These are phyloP conservation scores for Yamadazyma spencermartinsiae DNA, from an alignment of 1,139 yeast species.

Conservation along the genomic window DNA sequence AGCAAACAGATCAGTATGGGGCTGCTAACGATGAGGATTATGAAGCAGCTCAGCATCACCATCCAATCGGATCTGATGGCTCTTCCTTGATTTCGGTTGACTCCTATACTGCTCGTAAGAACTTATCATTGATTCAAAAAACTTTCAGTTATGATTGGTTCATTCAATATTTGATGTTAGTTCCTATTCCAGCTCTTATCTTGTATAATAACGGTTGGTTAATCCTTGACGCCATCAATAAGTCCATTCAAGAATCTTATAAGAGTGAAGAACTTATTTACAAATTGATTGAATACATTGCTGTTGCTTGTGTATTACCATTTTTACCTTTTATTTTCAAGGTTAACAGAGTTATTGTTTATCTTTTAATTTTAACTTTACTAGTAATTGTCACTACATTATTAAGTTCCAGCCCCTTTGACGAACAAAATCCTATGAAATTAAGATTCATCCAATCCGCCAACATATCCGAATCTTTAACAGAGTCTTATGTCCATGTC, in stretches of 20 bases:
- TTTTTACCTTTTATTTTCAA: constrained; percentile 73
- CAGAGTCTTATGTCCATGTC: constrained; percentile 43
- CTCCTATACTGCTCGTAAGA: constrained; percentile 15
- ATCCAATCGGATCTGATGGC: constrained; percentile 15
- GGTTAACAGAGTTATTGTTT: constrained; percentile 53
- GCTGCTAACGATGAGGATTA: constrained; percentile 19
- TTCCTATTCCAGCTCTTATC: constrained; percentile 62
- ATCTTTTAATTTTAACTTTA: constrained; percentile 30
- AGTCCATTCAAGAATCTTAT: constrained; percentile 67
- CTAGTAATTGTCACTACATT: constrained; percentile 36
- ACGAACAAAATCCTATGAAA: constrained; percentile 62
- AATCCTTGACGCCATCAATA: constrained; percentile 61
- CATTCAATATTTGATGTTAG: constrained; percentile 64
- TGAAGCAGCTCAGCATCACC: constrained; percentile 8
- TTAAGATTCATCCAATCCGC: constrained; percentile 64
- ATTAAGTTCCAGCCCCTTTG: constrained; percentile 51
- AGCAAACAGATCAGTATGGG: constrained; percentile 23
- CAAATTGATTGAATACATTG: constrained; percentile 34
- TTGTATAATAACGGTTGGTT: constrained; percentile 53
- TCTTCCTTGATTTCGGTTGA: constrained; percentile 19
- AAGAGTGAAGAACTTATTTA: constrained; percentile 50
- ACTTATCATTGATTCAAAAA: constrained; percentile 27
- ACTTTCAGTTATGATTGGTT: constrained; percentile 77
- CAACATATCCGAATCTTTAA: constrained; percentile 34
- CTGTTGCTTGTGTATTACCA: constrained; percentile 51